Percentiles rank a stretch among this genome's conserved stretches.
Conservation (phyloP, 1,284 basidiomycete species). For the Coriolopsis trogii region DNA sequence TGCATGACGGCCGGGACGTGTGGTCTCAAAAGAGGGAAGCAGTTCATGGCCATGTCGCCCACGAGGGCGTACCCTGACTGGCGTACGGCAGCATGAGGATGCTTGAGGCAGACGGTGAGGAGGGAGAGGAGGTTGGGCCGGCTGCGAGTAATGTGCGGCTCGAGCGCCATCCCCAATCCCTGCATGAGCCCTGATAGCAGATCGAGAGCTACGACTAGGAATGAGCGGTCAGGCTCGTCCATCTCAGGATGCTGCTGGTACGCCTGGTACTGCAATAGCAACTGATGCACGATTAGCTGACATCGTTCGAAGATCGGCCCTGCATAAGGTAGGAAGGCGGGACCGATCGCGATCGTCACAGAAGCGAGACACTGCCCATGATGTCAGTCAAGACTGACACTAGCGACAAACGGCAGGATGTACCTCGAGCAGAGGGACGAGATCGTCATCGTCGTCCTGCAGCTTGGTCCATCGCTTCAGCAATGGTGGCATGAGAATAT, state of each 20-base stretch:
- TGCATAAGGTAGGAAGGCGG: constrained; percentile 89
- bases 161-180: constrained; percentile 83
- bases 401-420: constrained; percentile 22
- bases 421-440: constrained; percentile 94
- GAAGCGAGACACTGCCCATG: constrained; percentile 87
- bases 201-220: constrained; percentile 97
- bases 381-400: constrained; percentile 9
- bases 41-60: constrained; percentile 97
- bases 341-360: constrained; percentile 94
- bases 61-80: constrained; percentile 98
- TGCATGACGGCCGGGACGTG: constrained; percentile 89
- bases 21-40: constrained; percentile 84
- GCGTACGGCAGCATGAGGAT: constrained; percentile 93
- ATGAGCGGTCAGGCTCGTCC: constrained; percentile 93
- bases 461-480: constrained; percentile 89
- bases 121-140: constrained; percentile 81
- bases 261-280: constrained; percentile 81
- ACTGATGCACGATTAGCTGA: constrained; percentile 81
- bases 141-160: constrained; percentile 66
- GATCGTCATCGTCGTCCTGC: constrained; percentile 88
- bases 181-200: constrained; percentile 95
- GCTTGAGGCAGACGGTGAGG: constrained; percentile 86
- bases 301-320: constrained; percentile 94
- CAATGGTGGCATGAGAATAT: constrained; percentile 96
- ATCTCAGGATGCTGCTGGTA: constrained; percentile 85